phyloP scores from a whole-genome alignment of 192 early-diverging fungal species.

The Umbelopsis isabellina region DNA sequence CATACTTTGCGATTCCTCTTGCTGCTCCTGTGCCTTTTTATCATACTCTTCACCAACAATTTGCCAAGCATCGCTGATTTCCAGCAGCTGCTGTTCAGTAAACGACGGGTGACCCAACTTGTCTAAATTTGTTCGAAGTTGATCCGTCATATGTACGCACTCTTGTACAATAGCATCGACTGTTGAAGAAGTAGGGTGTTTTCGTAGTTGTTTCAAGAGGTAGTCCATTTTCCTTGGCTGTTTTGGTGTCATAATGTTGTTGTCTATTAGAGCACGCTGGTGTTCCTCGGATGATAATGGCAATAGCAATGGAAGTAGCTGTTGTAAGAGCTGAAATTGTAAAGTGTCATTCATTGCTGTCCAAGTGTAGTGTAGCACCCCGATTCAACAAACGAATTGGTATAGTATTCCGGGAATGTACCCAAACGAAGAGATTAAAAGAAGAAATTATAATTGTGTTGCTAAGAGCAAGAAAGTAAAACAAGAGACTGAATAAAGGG shows the following conservation, averaged over 20 bases:
- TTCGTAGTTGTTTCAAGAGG: background rate
- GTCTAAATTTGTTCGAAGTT: background rate
- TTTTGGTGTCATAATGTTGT: background rate
- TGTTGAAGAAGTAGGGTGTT: background rate
- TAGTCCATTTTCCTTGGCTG: background rate
- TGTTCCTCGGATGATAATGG: background rate
- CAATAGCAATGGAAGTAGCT: conserved; percentile 5
- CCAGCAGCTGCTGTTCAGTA: background rate
- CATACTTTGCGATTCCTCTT: background rate
- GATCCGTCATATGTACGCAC: conserved; percentile 5
- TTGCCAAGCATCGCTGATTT: conserved; percentile 17
- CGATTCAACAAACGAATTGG: no score
- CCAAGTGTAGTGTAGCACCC: no score
- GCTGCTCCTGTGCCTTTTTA: conserved; percentile 23
- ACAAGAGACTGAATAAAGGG: no score
- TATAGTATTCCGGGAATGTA: no score
- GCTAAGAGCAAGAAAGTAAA: no score
- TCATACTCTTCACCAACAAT: conserved; percentile 18
- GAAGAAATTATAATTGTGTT: no score
- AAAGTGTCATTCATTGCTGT: conserved; percentile 4
- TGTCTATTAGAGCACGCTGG: background rate
- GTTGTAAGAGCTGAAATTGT: background rate
- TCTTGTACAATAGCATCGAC: conserved; percentile 10
- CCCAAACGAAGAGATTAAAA: no score
- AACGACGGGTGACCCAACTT: background rate